Conservation (phyloP, 192 early-diverging fungal species). For the Spizellomyces sp. region DNA sequence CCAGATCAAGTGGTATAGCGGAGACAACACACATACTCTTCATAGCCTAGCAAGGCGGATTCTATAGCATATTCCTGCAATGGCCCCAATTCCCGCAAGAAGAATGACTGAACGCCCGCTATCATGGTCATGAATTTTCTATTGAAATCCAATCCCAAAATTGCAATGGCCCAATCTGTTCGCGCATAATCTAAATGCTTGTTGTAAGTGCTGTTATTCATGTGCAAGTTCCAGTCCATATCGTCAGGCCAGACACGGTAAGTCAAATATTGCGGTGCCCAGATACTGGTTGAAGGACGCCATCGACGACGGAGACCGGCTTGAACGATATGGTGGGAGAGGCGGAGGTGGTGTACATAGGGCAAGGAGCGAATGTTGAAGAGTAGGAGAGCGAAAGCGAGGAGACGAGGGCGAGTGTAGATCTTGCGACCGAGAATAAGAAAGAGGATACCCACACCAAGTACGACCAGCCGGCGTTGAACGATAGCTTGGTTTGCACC, state of each 20-base stretch:
- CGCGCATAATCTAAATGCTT: slow-evolving; percentile 22
- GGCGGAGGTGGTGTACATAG: slow-evolving; percentile 3
- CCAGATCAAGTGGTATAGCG: too few species aligned
- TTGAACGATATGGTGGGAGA: not conserved
- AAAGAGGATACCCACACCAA: too few species aligned
- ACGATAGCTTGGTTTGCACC: too few species aligned
- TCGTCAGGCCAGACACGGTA: slow-evolving; percentile 20
- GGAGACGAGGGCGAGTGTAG: too few species aligned
- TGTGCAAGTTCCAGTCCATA: slow-evolving; percentile 24
- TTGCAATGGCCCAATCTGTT: slow-evolving; percentile 14
- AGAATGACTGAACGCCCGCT: slow-evolving; percentile 8
- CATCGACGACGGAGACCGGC: not conserved
- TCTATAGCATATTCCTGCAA: slow-evolving; percentile 14
- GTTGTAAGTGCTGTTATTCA: slow-evolving; percentile 23
- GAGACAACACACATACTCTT: slow-evolving; percentile 1
- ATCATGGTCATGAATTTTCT: not conserved
- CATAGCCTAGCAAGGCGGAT: slow-evolving; percentile 2
- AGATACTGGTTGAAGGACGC: not conserved
- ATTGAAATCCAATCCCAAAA: slow-evolving; percentile 6
- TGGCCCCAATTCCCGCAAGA: slow-evolving; percentile 10
- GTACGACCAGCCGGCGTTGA: too few species aligned
- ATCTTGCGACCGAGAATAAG: too few species aligned
- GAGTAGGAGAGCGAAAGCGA: not conserved
- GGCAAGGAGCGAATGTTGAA: slow-evolving; percentile 11
- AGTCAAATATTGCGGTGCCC: not conserved